Conservation (phyloP, 257 asterid species). For the Paraleonurus japonicus region DNA sequence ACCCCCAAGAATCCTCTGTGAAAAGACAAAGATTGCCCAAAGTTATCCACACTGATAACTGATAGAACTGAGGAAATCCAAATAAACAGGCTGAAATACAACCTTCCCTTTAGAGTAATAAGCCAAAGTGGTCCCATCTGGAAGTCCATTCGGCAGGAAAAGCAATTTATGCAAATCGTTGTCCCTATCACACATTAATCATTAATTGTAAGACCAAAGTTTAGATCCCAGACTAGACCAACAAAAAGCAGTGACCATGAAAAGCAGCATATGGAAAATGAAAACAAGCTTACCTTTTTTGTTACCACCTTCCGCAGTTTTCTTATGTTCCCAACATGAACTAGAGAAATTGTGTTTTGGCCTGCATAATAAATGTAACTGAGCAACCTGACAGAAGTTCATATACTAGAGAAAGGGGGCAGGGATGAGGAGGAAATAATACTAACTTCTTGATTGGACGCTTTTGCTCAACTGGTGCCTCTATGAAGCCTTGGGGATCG, state of each 20-base stretch:
- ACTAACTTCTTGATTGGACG: slow-evolving; percentile 72
- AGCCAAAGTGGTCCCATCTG: slow-evolving; percentile 94
- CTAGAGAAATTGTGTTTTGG: slow-evolving; percentile 53
- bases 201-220: slow-evolving; percentile 16
- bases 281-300: slow-evolving; percentile 62
- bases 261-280: not conserved
- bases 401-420: not conserved
- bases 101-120: slow-evolving; percentile 98
- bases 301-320: slow-evolving; percentile 60
- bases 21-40: slow-evolving; percentile 13
- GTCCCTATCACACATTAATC: slow-evolving; percentile 55
- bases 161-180: slow-evolving; percentile 88
- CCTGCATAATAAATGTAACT: slow-evolving; percentile 50
- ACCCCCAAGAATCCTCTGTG: slow-evolving; percentile 91
- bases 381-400: slow-evolving; percentile 21
- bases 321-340: slow-evolving; percentile 52
- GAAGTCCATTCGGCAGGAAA: slow-evolving; percentile 97
- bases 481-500: slow-evolving; percentile 39
- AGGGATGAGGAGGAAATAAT: slow-evolving; percentile 12
- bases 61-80: slow-evolving; percentile 17
- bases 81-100: slow-evolving; percentile 26
- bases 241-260: not conserved
- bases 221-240: not conserved
- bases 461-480: slow-evolving; percentile 54
- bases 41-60: slow-evolving; percentile 10